phyloP scores from a whole-genome alignment of 768 basidiomycete species.

The Albatrellus ellisii region DNA sequence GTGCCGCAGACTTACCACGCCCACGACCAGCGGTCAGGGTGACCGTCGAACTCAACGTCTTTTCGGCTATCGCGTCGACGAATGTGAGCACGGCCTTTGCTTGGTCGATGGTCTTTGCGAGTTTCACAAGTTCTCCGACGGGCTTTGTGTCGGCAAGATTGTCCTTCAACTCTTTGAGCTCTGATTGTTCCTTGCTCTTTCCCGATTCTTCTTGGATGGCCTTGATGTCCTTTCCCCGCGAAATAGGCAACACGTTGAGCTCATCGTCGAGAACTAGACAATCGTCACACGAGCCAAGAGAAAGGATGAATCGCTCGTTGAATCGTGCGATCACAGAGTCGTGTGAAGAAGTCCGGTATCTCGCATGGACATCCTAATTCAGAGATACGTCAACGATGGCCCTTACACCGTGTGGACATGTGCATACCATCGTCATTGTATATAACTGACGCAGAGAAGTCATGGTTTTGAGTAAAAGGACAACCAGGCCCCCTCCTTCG shows the following conservation, averaged over 20 bases:
- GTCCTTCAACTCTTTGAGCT: constrained; percentile 69
- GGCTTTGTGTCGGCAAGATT: constrained; percentile 74
- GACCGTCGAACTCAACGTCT: constrained; percentile 88
- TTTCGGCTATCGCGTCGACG: constrained; percentile 86
- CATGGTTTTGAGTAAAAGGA: constrained; percentile 92
- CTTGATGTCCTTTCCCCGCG: constrained; percentile 84
- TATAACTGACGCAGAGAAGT: constrained; percentile 83
- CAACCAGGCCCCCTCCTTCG: constrained; percentile 85
- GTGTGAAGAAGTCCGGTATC: constrained; percentile 88
- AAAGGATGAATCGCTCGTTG: constrained; percentile 98
- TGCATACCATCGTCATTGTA: constrained; percentile 64
- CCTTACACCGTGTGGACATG: neutral
- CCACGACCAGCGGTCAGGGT: constrained; percentile 92
- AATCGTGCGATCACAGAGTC: constrained; percentile 87
- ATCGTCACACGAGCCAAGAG: constrained; percentile 84
- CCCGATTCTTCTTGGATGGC: constrained; percentile 40
- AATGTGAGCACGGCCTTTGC: constrained; percentile 91
- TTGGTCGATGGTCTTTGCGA: constrained; percentile 89
- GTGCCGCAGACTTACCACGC: constrained; percentile 90
- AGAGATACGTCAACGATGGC: neutral
- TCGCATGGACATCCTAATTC: constrained; percentile 84
- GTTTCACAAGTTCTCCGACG: constrained; percentile 77
- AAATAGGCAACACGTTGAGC: constrained; percentile 93
- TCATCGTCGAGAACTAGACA: constrained; percentile 96
- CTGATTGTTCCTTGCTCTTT: constrained; percentile 40